Percentiles rank a stretch among this genome's conserved stretches.
Conservation (phyloP, 805 yeast genomes). For the Candida sonorensis region DNA sequence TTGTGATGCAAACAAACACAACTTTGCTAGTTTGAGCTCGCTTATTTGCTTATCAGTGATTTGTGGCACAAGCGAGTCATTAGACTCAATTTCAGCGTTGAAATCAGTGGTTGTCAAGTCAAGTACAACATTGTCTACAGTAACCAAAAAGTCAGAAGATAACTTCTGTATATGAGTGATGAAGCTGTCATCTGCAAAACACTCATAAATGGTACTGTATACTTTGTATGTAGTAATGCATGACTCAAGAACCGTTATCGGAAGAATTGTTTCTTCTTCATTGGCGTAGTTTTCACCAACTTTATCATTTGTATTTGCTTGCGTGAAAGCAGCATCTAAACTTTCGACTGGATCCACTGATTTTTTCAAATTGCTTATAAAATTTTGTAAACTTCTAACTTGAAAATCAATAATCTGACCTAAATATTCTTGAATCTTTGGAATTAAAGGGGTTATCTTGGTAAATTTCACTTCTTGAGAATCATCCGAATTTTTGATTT, state of each 20-base stretch:
- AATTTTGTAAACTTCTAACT: no score
- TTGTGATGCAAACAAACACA: conserved; percentile 25
- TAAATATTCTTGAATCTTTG: no score
- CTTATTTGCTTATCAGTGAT: conserved; percentile 23
- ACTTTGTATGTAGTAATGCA: conserved; percentile 21
- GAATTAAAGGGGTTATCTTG: no score
- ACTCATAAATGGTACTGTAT: conserved; percentile 21
- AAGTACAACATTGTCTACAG: no score
- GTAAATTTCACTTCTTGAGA: conserved; percentile 6
- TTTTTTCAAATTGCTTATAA: conserved; percentile 24
- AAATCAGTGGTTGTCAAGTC: conserved; percentile 13
- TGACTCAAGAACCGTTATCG: conserved; percentile 22
- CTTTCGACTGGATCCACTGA: no score
- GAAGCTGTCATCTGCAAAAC: no score
- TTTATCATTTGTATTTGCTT: neutral
- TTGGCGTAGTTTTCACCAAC: conserved; percentile 3
- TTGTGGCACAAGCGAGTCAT: conserved; percentile 23
- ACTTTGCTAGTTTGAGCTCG: conserved; percentile 28
- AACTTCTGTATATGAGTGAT: conserved; percentile 9
- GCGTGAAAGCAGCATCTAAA: no score
- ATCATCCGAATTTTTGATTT: conserved; percentile 16
- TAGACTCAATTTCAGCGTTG: conserved; percentile 8
- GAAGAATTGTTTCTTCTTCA: conserved; percentile 19
- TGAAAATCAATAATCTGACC: conserved; percentile 14
- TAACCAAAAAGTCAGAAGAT: no score